phyloP scores from a whole-genome alignment of 2,329 filamentous ascomycete species.

The Elsinoe arachidis region DNA sequence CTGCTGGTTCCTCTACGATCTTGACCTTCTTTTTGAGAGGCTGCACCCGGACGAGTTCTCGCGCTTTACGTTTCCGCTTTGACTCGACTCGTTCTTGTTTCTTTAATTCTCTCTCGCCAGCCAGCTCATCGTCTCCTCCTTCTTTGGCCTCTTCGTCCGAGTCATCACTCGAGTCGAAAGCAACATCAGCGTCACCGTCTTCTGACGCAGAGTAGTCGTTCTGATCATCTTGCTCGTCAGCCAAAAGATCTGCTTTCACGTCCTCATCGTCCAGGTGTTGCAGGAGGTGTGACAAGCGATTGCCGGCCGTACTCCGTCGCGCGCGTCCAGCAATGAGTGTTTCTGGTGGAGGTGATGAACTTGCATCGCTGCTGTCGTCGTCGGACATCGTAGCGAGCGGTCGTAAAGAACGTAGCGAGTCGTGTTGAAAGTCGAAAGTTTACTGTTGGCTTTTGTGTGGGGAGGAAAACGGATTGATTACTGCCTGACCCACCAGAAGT shows the following conservation, averaged over 20 bases:
- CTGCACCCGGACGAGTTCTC: constrained; percentile 49
- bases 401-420: neutral
- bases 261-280: constrained; percentile 45
- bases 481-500: too few relatives aligned
- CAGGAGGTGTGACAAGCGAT: constrained; percentile 70
- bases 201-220: constrained; percentile 34
- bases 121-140: constrained; percentile 56
- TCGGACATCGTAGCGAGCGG: constrained; percentile 12
- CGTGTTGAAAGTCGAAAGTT: neutral
- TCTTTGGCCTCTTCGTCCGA: constrained; percentile 56
- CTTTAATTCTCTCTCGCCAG: constrained; percentile 81
- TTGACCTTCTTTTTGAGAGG: constrained; percentile 62
- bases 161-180: constrained; percentile 76
- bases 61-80: constrained; percentile 80
- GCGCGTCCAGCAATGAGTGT: constrained; percentile 60
- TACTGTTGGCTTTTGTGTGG: too few relatives aligned
- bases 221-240: constrained; percentile 53
- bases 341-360: constrained; percentile 13
- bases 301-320: constrained; percentile 74
- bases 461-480: too few relatives aligned
- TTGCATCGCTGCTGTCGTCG: constrained; percentile 1
- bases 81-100: constrained; percentile 62
- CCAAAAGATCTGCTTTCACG: constrained; percentile 32
- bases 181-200: constrained; percentile 58
- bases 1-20: constrained; percentile 32